Base-by-base conservation (phyloP, 1,139 yeast species). In the Blastobotrys malaysiensis region DNA sequence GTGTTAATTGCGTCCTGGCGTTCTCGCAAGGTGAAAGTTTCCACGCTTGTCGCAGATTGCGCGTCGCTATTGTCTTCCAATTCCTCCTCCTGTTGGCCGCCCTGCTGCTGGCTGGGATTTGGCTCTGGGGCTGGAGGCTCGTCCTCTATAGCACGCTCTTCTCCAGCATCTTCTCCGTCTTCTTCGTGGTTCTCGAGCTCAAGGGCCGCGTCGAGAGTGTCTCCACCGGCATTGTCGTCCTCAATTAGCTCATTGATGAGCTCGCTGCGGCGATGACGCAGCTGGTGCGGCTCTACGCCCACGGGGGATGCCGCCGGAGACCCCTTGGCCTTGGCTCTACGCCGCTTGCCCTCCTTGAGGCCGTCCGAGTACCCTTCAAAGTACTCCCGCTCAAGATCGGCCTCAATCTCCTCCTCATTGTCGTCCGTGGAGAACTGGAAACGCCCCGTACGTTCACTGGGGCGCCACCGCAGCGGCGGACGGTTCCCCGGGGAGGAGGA, bases 1-100 rank as follows among this genome's bases (percentile, higher is more conserved):
- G 88, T 84, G 66, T 93, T 93, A 68, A 93, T 95, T 3, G 99
- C 99, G 61, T 88, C 90, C 70, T 93, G 99, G 61, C 98, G 83
- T 63, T 91, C 97, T 57, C 93, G 77, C 57, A 93, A 77, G n/a
- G 96, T 93, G 64, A 88, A 84, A 1, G 96, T 86, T 66, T 90
- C 97, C 22, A 81, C 70, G 0, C 95, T 81, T 19, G 57, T 43
- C 14, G 65, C 67, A 46, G 66, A 60, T 45, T 65, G 70, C 13
- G 57, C 63, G 7, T 66, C 72, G 11, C 67, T 73, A 5, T 61
- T 70, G 44, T 61, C 68, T 13, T 58, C 57, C 3, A n/a, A n/a
- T n/a, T 52, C 54, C 20, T 54, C 60, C 7, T 51, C 53, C 20
- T 51, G 59, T 43, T 57, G 54, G 11, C 51, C 57, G 14, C 46